phyloP scores from a whole-genome alignment of 2,329 filamentous ascomycete species.

The Alternaria brassicicola region DNA sequence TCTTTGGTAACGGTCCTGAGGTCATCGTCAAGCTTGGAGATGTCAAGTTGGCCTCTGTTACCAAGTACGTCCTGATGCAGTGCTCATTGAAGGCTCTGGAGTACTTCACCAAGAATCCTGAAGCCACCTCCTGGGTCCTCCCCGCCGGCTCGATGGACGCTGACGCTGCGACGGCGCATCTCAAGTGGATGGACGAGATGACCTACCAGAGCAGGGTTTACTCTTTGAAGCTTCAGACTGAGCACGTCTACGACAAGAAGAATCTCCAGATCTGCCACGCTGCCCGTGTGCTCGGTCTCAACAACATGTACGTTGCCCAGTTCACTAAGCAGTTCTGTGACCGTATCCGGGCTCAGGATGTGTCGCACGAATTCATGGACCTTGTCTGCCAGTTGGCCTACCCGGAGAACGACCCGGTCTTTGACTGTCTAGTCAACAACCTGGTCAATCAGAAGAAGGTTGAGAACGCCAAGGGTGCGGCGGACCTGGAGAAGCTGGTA shows the following conservation, averaged over 20 bases:
- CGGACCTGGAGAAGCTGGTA: slow-evolving; percentile 7
- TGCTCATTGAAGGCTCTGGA: slow-evolving; percentile 30
- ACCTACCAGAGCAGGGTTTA: slow-evolving; percentile 29
- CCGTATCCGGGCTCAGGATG: slow-evolving; percentile 26
- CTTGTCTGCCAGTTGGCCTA: slow-evolving; percentile 23
- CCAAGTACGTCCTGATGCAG: slow-evolving; percentile 39
- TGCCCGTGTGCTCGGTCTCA: slow-evolving; percentile 32
- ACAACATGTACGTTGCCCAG: slow-evolving; percentile 40
- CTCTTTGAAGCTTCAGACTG: slow-evolving; percentile 27
- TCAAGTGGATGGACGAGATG: slow-evolving; percentile 37
- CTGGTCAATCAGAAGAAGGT: slow-evolving; percentile 17
- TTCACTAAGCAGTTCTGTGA: slow-evolving; percentile 41
- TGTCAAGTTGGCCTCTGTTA: slow-evolving; percentile 14
- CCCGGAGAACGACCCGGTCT: slow-evolving; percentile 34
- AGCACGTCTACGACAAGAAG: slow-evolving; percentile 21
- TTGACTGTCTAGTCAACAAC: slow-evolving; percentile 38
- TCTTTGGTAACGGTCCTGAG: slow-evolving; percentile 29
- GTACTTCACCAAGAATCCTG: slow-evolving; percentile 26
- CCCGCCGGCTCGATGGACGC: slow-evolving; percentile 24
- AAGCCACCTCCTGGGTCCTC: slow-evolving; percentile 19
- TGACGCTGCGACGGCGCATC: slow-evolving; percentile 20
- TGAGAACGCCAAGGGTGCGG: not conserved
- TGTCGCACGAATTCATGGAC: slow-evolving; percentile 22
- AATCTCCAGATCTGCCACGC: slow-evolving; percentile 35
- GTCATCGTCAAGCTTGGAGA: slow-evolving; percentile 29